Evolutionary conservation across 1,284 basidiomycete species (phyloP), one percentile per base, ranked within the genome.

Genomic region (Polyporus tsugae): DNA sequence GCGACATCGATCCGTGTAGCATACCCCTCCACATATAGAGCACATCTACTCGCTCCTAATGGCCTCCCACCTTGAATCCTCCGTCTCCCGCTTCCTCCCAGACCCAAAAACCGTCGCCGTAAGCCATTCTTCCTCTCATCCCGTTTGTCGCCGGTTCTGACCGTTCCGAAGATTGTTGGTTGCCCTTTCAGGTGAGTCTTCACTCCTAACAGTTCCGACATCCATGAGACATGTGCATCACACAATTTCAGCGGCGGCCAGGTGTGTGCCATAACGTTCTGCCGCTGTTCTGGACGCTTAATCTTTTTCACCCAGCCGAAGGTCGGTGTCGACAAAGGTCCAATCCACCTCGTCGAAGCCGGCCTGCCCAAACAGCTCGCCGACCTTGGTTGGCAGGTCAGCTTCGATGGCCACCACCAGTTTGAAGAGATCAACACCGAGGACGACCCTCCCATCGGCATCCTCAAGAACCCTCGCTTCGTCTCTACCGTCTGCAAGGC

Each of bases 251-350:
- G 88, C 63, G 88, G 88, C 70, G 87, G 87, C 55, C 87, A 89
- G 82, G 87, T 86, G 64, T 66, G 82, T 66, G 15, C 38, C 42
- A 29, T 33, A 7, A 2, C 19, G 60, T 39, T 55, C 41, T 76
- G 22, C 58, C 58, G 44, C 33, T 22, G 29, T 29, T 53, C 60
- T 49, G n/a, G 66, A 49, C 64, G 64, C 69, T 64, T 64, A 74
- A 74, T 44, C 38, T 44, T 42, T 38, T n/a, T 17, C 39, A 17
- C 58, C 85, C 64, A 89, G 92, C 86, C 92, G 19, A 90, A 88
- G 79, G 79, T 88, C 35, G 97, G 96, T 41, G 96, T 98, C n/a
- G 96, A 98, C 82, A 86, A 91, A 74, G 96, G 93, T 46, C 96
- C 96, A 5, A 95, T 96, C 74, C 89, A 91, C 75, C 87, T 98